phyloP scores from a whole-genome alignment of 2,329 filamentous ascomycete species.

The Ilyonectria mors-panacis region DNA sequence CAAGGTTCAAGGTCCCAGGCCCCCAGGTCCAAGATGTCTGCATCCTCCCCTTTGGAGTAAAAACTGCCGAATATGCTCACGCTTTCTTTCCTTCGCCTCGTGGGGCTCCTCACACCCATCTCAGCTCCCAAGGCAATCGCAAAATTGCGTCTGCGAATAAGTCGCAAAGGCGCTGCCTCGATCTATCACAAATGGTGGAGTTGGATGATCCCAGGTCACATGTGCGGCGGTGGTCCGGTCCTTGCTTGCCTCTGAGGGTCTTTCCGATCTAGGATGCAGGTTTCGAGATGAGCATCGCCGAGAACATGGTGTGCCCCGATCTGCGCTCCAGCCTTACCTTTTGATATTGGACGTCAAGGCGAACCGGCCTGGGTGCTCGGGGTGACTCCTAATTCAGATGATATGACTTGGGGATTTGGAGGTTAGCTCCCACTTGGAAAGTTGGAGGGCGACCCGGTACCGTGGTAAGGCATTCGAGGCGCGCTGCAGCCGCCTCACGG shows the following conservation, averaged over 20 bases:
- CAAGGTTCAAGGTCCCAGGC: slow-evolving; percentile 20
- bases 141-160: slow-evolving; percentile 22
- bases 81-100: slow-evolving; percentile 17
- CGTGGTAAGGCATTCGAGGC: slow-evolving; percentile 39
- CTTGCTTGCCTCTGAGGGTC: slow-evolving; percentile 30
- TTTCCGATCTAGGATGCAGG: slow-evolving; percentile 39
- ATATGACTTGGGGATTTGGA: slow-evolving; percentile 19
- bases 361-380: slow-evolving; percentile 24
- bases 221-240: slow-evolving; percentile 35
- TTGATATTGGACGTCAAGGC: slow-evolving; percentile 19
- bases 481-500: slow-evolving; percentile 38
- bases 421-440: slow-evolving; percentile 25
- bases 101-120: slow-evolving; percentile 31
- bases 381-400: slow-evolving; percentile 18
- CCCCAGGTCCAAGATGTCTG: slow-evolving; percentile 16
- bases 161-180: slow-evolving; percentile 26
- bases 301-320: slow-evolving; percentile 27
- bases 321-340: slow-evolving; percentile 20
- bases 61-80: slow-evolving; percentile 26
- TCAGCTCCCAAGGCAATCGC: slow-evolving; percentile 20
- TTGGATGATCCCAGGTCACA: slow-evolving; percentile 34
- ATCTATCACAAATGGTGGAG: slow-evolving; percentile 43
- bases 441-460: slow-evolving; percentile 38
- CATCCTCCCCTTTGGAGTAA: slow-evolving; percentile 35
- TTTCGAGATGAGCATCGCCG: slow-evolving; percentile 39